Evolutionary conservation across 2,329 filamentous ascomycete genomes (phyloP), one percentile per base, ranked within the genome.

Genomic region (Pestalotiopsis sp.): DNA sequence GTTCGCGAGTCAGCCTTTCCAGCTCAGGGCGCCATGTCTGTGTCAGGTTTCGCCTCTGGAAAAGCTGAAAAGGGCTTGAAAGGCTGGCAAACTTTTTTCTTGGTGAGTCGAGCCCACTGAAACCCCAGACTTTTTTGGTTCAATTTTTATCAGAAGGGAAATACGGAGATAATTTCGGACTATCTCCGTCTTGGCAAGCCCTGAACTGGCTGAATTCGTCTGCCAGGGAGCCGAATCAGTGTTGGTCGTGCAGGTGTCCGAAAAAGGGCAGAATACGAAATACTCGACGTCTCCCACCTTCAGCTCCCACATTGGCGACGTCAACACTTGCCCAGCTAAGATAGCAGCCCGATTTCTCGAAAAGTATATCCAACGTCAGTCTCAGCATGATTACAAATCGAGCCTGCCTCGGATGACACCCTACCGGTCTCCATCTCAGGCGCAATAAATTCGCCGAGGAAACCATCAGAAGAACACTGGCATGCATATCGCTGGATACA

Each of bases 131-230:
- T 39, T 36, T 36, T 9, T 36, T 13, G 59, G 17, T 52, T 52
- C 45, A 52, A 23, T 11, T 38, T 17, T 62, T 59, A 27, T 62
- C 59, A n/a, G 14, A n/a, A 17, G 6, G 17, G 20, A 36, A 13
- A n/a, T n/a, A 20, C 27, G 31, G 27, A 36, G 59, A 23, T 38
- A 39, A 36, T 62, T 13, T 14, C n/a, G n/a, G 31, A 39, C 36
- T 62, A 62, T 62, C 59, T 62, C 59, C 59, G 59, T 62, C 59
- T 62, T 62, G 31, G 59, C 59, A 41, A 41, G 45, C 17, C 45
- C 45, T 52, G 45, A 52, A n/a, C 14, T 9, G 45, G 45, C 45
- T n/a, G 45, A n/a, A 52, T 52, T 52, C 20, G 45, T 52, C 45
- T n/a, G 7, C 14, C 45, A 52, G 20, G 45, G 45, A 52, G 45